Conservation (phyloP, 2,329 filamentous ascomycete genomes). For the Fusarium sp. region DNA sequence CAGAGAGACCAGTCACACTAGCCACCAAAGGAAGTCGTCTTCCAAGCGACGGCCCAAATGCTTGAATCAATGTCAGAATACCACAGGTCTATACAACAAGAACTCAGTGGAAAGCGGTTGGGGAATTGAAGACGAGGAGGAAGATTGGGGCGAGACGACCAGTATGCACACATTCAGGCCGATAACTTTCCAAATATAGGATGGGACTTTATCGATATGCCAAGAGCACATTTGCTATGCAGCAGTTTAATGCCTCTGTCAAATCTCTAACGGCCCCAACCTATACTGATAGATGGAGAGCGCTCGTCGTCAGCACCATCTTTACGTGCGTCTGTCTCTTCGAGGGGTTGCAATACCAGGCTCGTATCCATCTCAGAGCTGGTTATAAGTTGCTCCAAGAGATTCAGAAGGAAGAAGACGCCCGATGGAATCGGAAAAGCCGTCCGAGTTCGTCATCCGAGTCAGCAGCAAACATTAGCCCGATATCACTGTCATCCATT, state of each 20-base stretch:
- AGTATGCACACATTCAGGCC: too few relatives aligned
- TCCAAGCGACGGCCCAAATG: too few relatives aligned
- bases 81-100: too few relatives aligned
- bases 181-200: too few relatives aligned
- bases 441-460: neutral
- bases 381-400: constrained; percentile 2
- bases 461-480: neutral
- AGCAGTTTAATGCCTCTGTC: neutral
- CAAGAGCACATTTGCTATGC: neutral
- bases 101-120: too few relatives aligned
- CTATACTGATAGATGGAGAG: neutral
- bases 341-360: neutral
- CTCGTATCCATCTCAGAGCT: neutral
- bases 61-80: too few relatives aligned
- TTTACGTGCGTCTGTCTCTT: neutral
- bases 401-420: neutral
- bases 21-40: too few relatives aligned
- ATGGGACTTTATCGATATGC: too few relatives aligned
- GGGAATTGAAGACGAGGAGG: too few relatives aligned
- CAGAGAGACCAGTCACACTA: too few relatives aligned
- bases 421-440: neutral
- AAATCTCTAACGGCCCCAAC: neutral
- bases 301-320: neutral
- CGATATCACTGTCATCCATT: neutral
- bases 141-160: too few relatives aligned